Conservation (phyloP, 208 protist species). For the Leptomonas seymouri region DNA sequence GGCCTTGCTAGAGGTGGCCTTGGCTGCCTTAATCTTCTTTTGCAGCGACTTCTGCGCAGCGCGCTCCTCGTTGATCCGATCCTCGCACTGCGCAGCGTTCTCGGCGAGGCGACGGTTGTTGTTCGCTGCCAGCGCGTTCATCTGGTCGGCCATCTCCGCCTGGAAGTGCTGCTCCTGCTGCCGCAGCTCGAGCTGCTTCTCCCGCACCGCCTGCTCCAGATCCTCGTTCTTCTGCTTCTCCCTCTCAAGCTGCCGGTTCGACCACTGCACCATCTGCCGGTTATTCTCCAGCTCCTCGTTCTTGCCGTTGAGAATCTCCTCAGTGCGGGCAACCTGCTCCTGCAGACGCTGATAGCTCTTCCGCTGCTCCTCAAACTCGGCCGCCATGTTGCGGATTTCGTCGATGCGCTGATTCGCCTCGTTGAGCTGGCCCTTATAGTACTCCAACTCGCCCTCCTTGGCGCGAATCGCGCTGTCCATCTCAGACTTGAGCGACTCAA, state of each 20-base stretch:
- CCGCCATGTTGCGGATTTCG: slow-evolving; percentile 62
- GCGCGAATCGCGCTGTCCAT: slow-evolving; percentile 59
- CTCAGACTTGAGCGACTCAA: slow-evolving; percentile 56
- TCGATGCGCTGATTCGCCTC: slow-evolving; percentile 63
- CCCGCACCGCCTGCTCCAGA: slow-evolving; percentile 68
- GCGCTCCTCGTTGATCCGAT: slow-evolving; percentile 81
- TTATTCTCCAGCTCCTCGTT: slow-evolving; percentile 79
- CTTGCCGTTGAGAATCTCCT: slow-evolving; percentile 75
- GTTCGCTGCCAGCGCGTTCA: slow-evolving; percentile 74
- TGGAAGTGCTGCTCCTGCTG: slow-evolving; percentile 74
- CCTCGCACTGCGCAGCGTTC: slow-evolving; percentile 80
- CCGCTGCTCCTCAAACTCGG: slow-evolving; percentile 77
- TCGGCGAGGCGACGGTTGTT: slow-evolving; percentile 87
- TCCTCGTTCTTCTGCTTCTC: slow-evolving; percentile 89
- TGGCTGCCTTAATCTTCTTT: slow-evolving; percentile 90
- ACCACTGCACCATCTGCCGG: slow-evolving; percentile 90
- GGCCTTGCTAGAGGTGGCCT: slow-evolving; percentile 74
- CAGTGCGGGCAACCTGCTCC: slow-evolving; percentile 76
- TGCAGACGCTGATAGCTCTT: slow-evolving; percentile 84
- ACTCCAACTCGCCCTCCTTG: slow-evolving; percentile 84
- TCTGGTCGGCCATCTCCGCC: slow-evolving; percentile 71
- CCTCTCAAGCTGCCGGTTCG: slow-evolving; percentile 77
- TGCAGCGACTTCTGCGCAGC: slow-evolving; percentile 76
- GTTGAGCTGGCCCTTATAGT: slow-evolving; percentile 61
- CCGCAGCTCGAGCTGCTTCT: slow-evolving; percentile 83